Base-by-base conservation (phyloP, 257 asterid species). In the Ocimum tenuiflorum region DNA sequence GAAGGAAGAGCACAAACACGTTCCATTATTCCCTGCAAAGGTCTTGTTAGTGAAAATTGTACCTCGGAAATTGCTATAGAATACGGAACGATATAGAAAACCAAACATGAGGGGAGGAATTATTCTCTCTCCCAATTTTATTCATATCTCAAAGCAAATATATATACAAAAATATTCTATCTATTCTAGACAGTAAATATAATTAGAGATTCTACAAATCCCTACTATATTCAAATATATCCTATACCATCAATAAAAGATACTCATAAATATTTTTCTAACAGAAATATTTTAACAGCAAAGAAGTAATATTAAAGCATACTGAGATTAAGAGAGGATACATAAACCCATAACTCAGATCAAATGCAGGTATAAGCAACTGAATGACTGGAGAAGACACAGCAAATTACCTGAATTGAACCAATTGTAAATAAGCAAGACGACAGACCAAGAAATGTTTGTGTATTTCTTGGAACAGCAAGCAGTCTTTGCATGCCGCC, bases 1-100 rank as follows among this genome's bases (percentile, higher is more conserved):
- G 92, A 81, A 55, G 99, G 97, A 73, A 88, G 95, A 46, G 95
- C 92, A 73, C 97, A 94, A 39, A 94, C 95, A 43, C 99, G 99
- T 71, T 94, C 99, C 99, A 94, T 94, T 80, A 94, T 86, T 62
- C 95, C 99, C 97, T 92, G 79, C 35, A 79, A 63, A 48, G 53
- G 27, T 8, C 22, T 33, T 17, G 31, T 43, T 15, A 29, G 51
- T 71, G 29, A 60, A 69, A 71, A n/a, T 23, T 35, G 24, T 67
- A 42, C 12, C 12, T 11, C n/a, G n/a, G n/a, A n/a, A n/a, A n/a
- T n/a, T n/a, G n/a, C n/a, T n/a, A n/a, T n/a, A n/a, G n/a, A n/a
- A n/a, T n/a, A n/a, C n/a, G n/a, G n/a, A n/a, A n/a, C n/a, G n/a
- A n/a, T n/a, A n/a, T n/a, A n/a, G n/a, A n/a, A n/a, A n/a, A n/a